Base-by-base conservation (phyloP, 1,284 basidiomycete species). In the Somion occarium region DNA sequence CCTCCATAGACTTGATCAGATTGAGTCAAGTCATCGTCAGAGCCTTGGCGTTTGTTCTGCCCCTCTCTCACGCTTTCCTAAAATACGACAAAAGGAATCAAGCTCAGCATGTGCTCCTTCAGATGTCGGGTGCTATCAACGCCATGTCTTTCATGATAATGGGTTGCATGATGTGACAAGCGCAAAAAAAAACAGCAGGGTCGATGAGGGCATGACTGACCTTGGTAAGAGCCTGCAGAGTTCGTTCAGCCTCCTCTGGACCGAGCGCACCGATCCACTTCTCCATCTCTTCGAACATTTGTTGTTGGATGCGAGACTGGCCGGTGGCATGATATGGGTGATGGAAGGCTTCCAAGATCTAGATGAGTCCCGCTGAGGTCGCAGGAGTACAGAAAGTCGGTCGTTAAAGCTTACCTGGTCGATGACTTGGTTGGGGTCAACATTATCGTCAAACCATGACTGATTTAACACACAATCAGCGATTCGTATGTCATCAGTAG, bases 261-360 rank as follows among this genome's bases (percentile, higher is more conserved):
- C 73, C 76, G 37, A 82, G 66, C 2, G 70, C 71, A n/a, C 73
- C 73, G 47, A 85, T 68, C 84, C 84, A 87, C 41, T 67, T 68
- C 57, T 80, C 65, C 71, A 87, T 69, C 48, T 72, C 70, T 43
- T 79, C 73, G 59, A 79, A 79, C 84, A 88, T 88, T 44, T 74
- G 71, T 51, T 73, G 69, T 65, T 91, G 88, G 51, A 90, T 83
- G 38, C 73, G 65, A 11, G 80, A 83, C 43, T 63, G 65, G 1
- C 78, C 78, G 30, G 67, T 73, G 38, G 78, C 78, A 63, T 81
- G 86, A 63, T 81, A 83, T 2, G 84, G 84, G 59, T 86, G 85
- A 59, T 87, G 83, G 72, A 87, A 83, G 1, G 82, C 80, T 57
- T 84, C 76, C 3, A 86, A 71, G 51, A 85, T 76, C 76, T 82